phyloP scores from a whole-genome alignment of 257 asterid genomes.

The Cinchona pubescens region DNA sequence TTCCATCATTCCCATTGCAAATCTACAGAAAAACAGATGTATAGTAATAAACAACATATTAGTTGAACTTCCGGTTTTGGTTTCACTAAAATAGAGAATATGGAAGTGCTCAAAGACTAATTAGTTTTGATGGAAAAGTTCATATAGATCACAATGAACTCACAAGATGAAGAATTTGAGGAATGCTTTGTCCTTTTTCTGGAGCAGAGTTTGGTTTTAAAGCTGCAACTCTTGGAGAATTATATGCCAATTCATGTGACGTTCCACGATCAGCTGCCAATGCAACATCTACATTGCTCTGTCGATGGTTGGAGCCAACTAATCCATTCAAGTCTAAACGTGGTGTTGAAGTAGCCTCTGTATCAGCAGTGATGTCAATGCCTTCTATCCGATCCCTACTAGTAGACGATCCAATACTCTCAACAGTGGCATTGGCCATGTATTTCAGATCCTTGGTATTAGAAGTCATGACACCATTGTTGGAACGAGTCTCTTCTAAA shows the following conservation, averaged over 20 bases:
- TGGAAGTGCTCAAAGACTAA: constrained; percentile 5
- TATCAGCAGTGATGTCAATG: constrained; percentile 39
- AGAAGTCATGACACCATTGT: constrained; percentile 44
- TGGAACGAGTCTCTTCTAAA: constrained; percentile 46
- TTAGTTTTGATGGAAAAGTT: not conserved
- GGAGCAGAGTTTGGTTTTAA: constrained; percentile 48
- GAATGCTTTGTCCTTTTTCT: constrained; percentile 82
- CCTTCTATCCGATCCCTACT: constrained; percentile 20
- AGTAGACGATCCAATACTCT: constrained; percentile 47
- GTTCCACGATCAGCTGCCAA: constrained; percentile 45
- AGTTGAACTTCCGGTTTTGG: not conserved
- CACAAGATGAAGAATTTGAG: constrained; percentile 93
- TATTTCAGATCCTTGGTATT: constrained; percentile 51
- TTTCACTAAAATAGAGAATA: not conserved
- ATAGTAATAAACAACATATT: constrained; percentile 9
- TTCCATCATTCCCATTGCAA: constrained; percentile 73
- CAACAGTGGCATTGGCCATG: constrained; percentile 39
- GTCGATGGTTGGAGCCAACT: constrained; percentile 52
- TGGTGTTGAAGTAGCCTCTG: constrained; percentile 48
- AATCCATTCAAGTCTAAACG: constrained; percentile 57
- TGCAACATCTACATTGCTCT: constrained; percentile 40
- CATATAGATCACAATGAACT: constrained; percentile 29
- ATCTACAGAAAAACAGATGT: constrained; percentile 44
- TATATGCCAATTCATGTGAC: constrained; percentile 43
- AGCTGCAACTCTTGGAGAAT: constrained; percentile 53